Conservation (phyloP, 148 eudicot genomes). For the Silene conica region DNA sequence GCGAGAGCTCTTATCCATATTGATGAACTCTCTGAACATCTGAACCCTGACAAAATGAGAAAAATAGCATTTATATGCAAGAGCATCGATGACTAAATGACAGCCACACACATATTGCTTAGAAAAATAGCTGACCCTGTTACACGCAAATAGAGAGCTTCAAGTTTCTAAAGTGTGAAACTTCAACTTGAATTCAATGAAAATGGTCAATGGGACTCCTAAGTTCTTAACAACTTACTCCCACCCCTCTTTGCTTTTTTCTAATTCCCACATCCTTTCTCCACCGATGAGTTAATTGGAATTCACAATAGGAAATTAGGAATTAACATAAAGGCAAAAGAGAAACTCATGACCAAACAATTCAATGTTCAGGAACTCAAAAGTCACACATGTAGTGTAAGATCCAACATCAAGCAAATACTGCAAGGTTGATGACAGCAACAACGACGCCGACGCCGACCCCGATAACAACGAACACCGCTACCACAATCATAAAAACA, state of each 20-base stretch:
- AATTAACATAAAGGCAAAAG: neutral
- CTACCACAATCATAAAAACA: too few species aligned
- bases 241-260: neutral
- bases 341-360: neutral
- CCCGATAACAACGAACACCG: too few species aligned
- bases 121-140: neutral
- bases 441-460: too few species aligned
- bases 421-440: too few species aligned
- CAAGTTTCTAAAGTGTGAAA: neutral
- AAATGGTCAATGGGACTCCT: neutral
- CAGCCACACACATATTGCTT: neutral
- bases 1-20: conserved; percentile 81
- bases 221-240: too few species aligned
- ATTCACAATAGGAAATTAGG: neutral
- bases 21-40: conserved; percentile 94
- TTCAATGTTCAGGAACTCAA: neutral
- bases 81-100: neutral
- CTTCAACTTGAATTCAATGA: neutral
- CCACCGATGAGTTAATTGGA: neutral
- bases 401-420: too few species aligned
- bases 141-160: neutral
- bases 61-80: conserved; percentile 8
- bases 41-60: conserved; percentile 57
- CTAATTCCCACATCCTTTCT: neutral
- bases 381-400: too few species aligned